Percentiles rank a stretch among this genome's conserved stretches.
Conservation (phyloP, 1,139 yeast species). For the Groenewaldozyma sp. region DNA sequence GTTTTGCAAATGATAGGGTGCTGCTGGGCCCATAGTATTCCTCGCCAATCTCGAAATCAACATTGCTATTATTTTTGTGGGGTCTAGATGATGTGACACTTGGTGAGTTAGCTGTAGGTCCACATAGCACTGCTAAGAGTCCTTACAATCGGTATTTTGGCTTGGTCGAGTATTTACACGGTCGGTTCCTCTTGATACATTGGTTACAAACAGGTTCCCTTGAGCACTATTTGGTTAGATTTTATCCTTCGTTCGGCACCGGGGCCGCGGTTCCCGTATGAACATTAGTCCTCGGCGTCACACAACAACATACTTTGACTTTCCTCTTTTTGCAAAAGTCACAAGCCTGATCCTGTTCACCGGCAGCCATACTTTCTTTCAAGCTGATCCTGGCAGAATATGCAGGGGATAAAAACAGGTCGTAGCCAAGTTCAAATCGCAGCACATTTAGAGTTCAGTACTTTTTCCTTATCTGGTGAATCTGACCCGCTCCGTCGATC, state of each 20-base stretch:
- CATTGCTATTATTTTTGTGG: neutral
- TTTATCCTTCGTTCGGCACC: no score
- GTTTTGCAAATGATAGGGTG: neutral
- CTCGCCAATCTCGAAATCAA: neutral
- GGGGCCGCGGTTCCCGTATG: no score
- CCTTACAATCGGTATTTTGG: neutral
- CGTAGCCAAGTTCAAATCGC: no score
- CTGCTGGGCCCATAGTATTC: neutral
- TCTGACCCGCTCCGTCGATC: no score
- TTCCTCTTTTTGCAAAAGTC: conserved; percentile 1
- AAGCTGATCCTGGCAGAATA: no score
- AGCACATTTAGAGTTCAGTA: no score
- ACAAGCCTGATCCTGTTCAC: no score
- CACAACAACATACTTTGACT: neutral
- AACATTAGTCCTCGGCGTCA: neutral
- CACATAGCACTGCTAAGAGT: neutral
- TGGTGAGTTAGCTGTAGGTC: neutral
- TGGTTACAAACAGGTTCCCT: neutral
- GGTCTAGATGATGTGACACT: neutral
- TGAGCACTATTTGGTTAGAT: neutral
- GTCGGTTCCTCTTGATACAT: neutral
- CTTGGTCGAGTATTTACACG: neutral
- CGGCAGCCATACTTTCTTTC: no score
- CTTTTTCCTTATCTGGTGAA: no score
- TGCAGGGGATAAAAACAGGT: no score